Evolutionary conservation across 2,329 filamentous ascomycete species (phyloP).

Genomic region (Scedosporium apiospermum): DNA sequence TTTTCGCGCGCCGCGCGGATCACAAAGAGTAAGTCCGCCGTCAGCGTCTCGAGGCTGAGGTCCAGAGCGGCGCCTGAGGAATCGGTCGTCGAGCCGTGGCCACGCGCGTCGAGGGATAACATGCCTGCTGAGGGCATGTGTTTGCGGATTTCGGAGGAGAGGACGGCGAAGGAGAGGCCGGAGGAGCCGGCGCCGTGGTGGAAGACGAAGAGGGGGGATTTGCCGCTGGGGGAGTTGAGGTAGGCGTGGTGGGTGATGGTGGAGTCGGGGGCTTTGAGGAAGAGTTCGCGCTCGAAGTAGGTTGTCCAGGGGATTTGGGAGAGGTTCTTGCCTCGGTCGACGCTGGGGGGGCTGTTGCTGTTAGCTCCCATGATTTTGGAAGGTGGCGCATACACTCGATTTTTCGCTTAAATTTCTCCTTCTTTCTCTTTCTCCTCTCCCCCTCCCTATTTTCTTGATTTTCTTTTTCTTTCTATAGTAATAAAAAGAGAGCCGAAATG

Average conservation of each 20-base stretch:
- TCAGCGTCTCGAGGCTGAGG: slow-evolving; percentile 63
- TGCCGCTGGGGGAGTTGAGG: slow-evolving; percentile 66
- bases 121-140: slow-evolving; percentile 72
- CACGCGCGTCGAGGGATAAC: slow-evolving; percentile 75
- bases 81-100: slow-evolving; percentile 64
- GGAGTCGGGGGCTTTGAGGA: slow-evolving; percentile 43
- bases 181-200: slow-evolving; percentile 95
- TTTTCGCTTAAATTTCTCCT: neutral
- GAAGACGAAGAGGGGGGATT: slow-evolving; percentile 78
- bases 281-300: slow-evolving; percentile 85
- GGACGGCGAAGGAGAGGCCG: slow-evolving; percentile 80
- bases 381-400: too few species aligned
- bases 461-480: neutral
- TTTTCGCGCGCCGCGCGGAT: slow-evolving; percentile 55
- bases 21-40: slow-evolving; percentile 61
- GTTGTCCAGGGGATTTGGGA: slow-evolving; percentile 75
- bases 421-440: neutral
- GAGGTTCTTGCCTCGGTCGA: slow-evolving; percentile 40
- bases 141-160: slow-evolving; percentile 68
- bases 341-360: slow-evolving; percentile 21
- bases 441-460: too few species aligned
- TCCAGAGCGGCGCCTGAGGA: slow-evolving; percentile 34
- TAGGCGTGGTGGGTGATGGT: slow-evolving; percentile 72
- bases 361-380: slow-evolving; percentile 14
- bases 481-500: neutral